Base-by-base conservation (phyloP, 805 yeast species). In the Kodamaea fukazawae region DNA sequence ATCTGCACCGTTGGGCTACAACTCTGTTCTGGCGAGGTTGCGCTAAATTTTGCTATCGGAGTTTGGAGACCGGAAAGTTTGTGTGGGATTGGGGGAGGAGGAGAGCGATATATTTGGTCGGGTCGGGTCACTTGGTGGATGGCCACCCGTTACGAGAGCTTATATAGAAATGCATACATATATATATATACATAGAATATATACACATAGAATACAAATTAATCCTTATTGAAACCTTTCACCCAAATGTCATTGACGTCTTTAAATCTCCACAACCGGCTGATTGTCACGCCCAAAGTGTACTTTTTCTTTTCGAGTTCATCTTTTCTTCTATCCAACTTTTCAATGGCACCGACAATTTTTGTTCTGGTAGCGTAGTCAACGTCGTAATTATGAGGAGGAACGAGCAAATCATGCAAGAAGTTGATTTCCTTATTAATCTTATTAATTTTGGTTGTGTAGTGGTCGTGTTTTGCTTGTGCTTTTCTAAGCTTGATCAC, bases 171-270 rank as follows among this genome's bases (percentile, higher is more conserved):
- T 8, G 5, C 8, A 20, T 20, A 20, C 23, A 20, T 20, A 20
- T 8, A 20, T 8, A 20, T 20, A 5, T 20, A 8, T 20, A 20
- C 23, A 20, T 20, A 20, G 7, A 6, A 6, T 20, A 20, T 6
- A 20, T 20, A n/a, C 8, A 20, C 23, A 6, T 6, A 20, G 7
- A 20, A 20, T 20, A 20, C 23, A 15, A 33, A 18, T 33, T 30
- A 37, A 23, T 30, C 35, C 23, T 53, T 47, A 40, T 55, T 51
- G 15, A 54, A 57, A 7, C 51, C 52, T 34, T 70, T 54, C 20
- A 69, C 71, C 73, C 73, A 69, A 30, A 68, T 61, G 35, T 66
- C 71, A 42, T 58, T 64, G 36, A 65, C 71, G 41, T 67, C 72
- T 35, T 58, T 58, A 29, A 53, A 70, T 38, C 75, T 55, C 72